Conservation (phyloP, 176 grass and related monocot genomes). For the Carex littledalei region DNA sequence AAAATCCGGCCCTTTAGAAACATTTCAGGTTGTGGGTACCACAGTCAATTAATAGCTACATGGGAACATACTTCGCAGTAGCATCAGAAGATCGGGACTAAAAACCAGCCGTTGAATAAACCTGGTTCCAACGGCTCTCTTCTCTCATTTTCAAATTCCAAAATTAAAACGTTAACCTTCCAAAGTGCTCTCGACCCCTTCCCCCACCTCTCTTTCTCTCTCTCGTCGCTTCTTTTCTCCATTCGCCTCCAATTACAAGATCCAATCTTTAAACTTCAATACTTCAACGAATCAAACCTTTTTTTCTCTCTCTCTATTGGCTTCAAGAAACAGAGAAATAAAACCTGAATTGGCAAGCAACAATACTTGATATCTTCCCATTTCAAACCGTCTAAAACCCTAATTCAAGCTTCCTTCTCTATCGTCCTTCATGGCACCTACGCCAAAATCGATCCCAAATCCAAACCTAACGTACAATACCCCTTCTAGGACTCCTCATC, state of each 20-base stretch:
- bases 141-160: constrained; percentile 27
- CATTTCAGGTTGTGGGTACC: background rate
- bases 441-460: constrained; percentile 33
- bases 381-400: background rate
- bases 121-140: constrained; percentile 16
- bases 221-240: background rate
- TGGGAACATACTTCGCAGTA: background rate
- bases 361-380: background rate
- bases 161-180: constrained; percentile 45
- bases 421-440: constrained; percentile 44
- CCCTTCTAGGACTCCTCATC: constrained; percentile 34
- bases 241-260: background rate
- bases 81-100: background rate
- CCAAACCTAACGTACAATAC: constrained; percentile 27
- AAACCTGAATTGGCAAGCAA: background rate
- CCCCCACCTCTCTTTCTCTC: background rate
- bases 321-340: background rate
- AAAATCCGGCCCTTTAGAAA: background rate
- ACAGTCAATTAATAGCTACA: background rate
- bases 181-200: constrained; percentile 29
- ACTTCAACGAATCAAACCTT: background rate
- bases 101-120: background rate
- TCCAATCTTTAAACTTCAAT: background rate
- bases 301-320: background rate
- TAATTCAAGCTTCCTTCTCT: background rate